Evolutionary conservation across 2,329 filamentous ascomycete species (phyloP).

Genomic region (Huntiella bhutanensis): DNA sequence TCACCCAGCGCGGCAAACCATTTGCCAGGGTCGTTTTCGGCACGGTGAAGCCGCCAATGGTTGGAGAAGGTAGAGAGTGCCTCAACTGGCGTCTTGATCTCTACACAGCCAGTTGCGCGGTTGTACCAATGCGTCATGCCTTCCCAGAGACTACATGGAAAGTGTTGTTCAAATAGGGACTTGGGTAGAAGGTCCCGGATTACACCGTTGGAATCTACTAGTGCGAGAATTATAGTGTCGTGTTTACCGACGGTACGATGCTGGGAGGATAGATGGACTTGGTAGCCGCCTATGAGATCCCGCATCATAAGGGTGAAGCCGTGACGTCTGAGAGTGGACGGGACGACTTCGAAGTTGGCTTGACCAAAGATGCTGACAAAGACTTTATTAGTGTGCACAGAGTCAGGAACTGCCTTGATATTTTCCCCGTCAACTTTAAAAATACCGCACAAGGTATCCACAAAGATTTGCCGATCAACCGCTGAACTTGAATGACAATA

Average conservation of each 20-base stretch:
- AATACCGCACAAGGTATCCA: conserved; percentile 31
- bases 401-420: conserved; percentile 25
- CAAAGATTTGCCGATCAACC: conserved; percentile 11
- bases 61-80: conserved; percentile 14
- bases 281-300: conserved; percentile 15
- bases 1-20: no score
- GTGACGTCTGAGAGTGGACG: conserved; percentile 14
- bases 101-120: conserved; percentile 14
- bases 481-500: no score
- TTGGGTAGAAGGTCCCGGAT: conserved; percentile 19
- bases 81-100: conserved; percentile 17
- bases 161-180: conserved; percentile 13
- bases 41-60: conserved; percentile 13
- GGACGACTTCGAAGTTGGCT: conserved; percentile 26
- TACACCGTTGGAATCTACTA: conserved; percentile 4
- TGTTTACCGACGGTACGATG: conserved; percentile 19
- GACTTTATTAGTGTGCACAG: conserved; percentile 22
- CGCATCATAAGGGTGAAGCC: conserved; percentile 17
- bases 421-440: conserved; percentile 34
- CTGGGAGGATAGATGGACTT: conserved; percentile 20
- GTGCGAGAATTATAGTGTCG: background rate
- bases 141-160: conserved; percentile 22
- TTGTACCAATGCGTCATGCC: conserved; percentile 30
- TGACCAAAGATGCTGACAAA: conserved; percentile 27
- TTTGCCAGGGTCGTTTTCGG: no score